Evolutionary conservation across 768 basidiomycete species (phyloP).

Genomic region (Rhodotorula toruloides): DNA sequence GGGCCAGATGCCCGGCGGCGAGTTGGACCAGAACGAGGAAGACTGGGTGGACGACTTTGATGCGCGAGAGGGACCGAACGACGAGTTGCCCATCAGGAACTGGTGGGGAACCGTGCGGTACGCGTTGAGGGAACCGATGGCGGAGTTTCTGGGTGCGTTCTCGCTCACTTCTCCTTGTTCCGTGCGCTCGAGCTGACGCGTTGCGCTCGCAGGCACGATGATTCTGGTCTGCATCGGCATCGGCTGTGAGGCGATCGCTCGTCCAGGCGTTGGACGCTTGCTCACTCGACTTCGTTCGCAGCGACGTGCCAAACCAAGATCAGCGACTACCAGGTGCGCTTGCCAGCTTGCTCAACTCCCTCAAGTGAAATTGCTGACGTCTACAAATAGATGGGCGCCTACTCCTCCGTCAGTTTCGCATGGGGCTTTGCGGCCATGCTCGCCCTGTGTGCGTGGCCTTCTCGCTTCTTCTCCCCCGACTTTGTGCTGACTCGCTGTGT

Average conservation of each 20-base stretch:
- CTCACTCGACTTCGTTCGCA: not conserved
- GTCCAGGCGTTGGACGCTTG: not conserved
- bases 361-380: not conserved
- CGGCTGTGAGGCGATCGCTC: conserved; percentile 2
- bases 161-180: not conserved
- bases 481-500: no score
- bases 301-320: conserved; percentile 33
- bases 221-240: conserved; percentile 22
- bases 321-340: conserved; percentile 4
- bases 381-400: not conserved
- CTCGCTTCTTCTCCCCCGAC: not conserved
- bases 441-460: conserved; percentile 4
- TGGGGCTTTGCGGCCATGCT: conserved; percentile 36
- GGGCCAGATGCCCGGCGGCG: conserved; percentile 12
- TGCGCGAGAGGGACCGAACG: no score
- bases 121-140: conserved; percentile 30
- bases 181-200: not conserved
- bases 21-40: conserved; percentile 13
- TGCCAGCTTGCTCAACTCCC: not conserved
- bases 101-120: conserved; percentile 28
- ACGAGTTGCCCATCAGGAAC: conserved; percentile 23
- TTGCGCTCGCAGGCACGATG: not conserved
- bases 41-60: conserved; percentile 25
- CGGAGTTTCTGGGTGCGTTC: conserved; percentile 29
- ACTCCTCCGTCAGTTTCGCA: conserved; percentile 3